These are phyloP conservation scores for Nicotiana attenuata DNA, from an alignment of 257 asterid species.

Conservation along the genomic window DNA sequence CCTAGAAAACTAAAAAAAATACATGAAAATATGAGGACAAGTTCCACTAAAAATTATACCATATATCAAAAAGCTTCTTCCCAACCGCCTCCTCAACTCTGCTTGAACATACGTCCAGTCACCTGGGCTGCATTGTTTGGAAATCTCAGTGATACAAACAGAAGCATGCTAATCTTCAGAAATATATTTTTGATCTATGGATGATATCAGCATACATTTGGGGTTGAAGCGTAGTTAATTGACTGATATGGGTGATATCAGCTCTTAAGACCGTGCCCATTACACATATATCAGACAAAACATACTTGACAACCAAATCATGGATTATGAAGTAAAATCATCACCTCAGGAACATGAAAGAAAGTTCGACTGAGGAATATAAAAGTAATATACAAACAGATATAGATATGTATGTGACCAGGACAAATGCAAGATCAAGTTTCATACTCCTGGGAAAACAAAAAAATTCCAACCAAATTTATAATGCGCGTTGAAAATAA, in stretches of 20 bases:
- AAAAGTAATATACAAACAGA: background rate
- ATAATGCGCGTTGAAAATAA: background rate
- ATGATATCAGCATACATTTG: background rate
- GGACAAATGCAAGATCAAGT: background rate
- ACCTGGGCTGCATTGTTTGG: slow-evolving; percentile 60
- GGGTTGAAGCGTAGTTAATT: background rate
- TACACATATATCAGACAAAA: background rate
- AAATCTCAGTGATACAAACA: slow-evolving; percentile 21
- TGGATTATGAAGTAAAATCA: background rate
- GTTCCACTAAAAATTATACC: slow-evolving; percentile 33
- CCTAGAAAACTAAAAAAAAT: background rate
- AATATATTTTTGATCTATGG: background rate
- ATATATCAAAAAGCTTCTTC: slow-evolving; percentile 58
- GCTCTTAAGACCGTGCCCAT: background rate
- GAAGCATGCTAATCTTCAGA: background rate
- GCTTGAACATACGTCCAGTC: slow-evolving; percentile 90
- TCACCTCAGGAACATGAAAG: background rate
- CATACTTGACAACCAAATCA: background rate
- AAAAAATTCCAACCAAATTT: background rate
- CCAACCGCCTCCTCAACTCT: slow-evolving; percentile 76
- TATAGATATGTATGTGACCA: background rate
- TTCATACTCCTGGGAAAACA: background rate
- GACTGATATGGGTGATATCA: background rate
- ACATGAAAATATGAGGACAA: background rate
- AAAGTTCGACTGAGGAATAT: background rate